Base-by-base conservation (phyloP, 2,329 filamentous ascomycete genomes). In the Fusarium sp. region DNA sequence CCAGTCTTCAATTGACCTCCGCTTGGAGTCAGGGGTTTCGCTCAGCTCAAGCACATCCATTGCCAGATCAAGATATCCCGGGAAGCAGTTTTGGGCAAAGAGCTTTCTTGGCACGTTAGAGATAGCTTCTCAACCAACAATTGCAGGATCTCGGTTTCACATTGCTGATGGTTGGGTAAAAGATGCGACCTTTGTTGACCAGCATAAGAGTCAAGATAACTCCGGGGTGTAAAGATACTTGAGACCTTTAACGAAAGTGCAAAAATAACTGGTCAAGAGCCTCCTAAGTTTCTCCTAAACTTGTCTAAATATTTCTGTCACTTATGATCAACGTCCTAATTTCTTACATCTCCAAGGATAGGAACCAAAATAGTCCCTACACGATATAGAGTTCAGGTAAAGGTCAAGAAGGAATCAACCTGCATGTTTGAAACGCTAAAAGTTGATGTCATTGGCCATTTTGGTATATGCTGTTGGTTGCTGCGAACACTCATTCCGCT, bases 391-490 rank as follows among this genome's bases (percentile, higher is more conserved):
- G 62, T 53, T 49, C 26, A 52, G 37, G 26, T 41, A 11, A 13
- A 57, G 26, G 35, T 41, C 38, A 14, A 32, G 44, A 20, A 67
- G 57, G 27, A 45, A 26, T 35, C 23, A 57, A 27, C 52, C 65
- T 8, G 37, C 60, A 61, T 44, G 37, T 41, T 60, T 49, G 69
- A 71, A 71, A 71, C 69, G 10, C 3, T 13, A 2, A 7, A 12
- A 3, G 2, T 5, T 18, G 30, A 42, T 23, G 6, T 11, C 26
- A 71, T 71, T 74, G 77, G 83, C 23, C 81, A 85, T 18, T 85
- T 82, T 81, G 68, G 86, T 54, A 64, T 50, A 15, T 68, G 72
- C 48, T 71, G 80, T 52, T 70, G 66, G 69, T 71, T 59, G 54
- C 23, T 62, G 55, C 35, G 46, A 42, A 65, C 76, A 12, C 80